phyloP scores from a whole-genome alignment of 2,329 filamentous ascomycete species.

The Cordyceps militaris region DNA sequence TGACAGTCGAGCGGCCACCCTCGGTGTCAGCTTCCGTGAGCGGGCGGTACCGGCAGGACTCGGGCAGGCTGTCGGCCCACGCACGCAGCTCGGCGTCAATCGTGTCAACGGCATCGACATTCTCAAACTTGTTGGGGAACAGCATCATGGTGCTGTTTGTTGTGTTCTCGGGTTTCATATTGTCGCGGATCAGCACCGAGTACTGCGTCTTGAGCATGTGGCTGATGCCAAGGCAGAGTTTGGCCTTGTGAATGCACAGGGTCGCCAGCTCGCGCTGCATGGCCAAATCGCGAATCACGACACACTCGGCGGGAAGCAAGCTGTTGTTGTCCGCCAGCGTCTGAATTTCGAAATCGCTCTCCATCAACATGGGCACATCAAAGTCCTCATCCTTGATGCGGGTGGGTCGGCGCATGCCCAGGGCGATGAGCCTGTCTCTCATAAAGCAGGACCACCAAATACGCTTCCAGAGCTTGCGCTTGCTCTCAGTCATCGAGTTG shows the following conservation, averaged over 20 bases:
- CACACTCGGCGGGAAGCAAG: slow-evolving; percentile 63
- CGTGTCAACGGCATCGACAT: slow-evolving; percentile 67
- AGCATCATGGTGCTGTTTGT: slow-evolving; percentile 80
- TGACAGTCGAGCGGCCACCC: slow-evolving; percentile 52
- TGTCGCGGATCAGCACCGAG: slow-evolving; percentile 79
- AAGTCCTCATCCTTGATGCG: slow-evolving; percentile 91
- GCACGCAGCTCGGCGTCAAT: slow-evolving; percentile 74
- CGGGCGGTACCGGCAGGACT: slow-evolving; percentile 61
- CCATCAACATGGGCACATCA: slow-evolving; percentile 81
- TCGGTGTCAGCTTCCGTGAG: slow-evolving; percentile 48
- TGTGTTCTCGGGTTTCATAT: slow-evolving; percentile 68
- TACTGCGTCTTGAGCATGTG: slow-evolving; percentile 88
- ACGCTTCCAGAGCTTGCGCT: slow-evolving; percentile 82
- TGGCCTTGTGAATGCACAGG: slow-evolving; percentile 88
- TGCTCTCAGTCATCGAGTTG: slow-evolving; percentile 64
- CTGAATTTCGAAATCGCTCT: slow-evolving; percentile 77
- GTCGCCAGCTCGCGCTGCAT: slow-evolving; percentile 74
- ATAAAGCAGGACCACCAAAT: slow-evolving; percentile 99
- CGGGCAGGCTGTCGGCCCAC: slow-evolving; percentile 68
- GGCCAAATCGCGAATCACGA: slow-evolving; percentile 59
- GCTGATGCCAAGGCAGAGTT: slow-evolving; percentile 82
- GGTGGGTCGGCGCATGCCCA: slow-evolving; percentile 89
- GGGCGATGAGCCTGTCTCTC: slow-evolving; percentile 82
- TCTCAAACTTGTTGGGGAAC: slow-evolving; percentile 83
- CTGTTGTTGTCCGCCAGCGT: slow-evolving; percentile 60